phyloP scores from a whole-genome alignment of 2,329 filamentous ascomycete genomes.

The Ophiosphaerella herpotricha region DNA sequence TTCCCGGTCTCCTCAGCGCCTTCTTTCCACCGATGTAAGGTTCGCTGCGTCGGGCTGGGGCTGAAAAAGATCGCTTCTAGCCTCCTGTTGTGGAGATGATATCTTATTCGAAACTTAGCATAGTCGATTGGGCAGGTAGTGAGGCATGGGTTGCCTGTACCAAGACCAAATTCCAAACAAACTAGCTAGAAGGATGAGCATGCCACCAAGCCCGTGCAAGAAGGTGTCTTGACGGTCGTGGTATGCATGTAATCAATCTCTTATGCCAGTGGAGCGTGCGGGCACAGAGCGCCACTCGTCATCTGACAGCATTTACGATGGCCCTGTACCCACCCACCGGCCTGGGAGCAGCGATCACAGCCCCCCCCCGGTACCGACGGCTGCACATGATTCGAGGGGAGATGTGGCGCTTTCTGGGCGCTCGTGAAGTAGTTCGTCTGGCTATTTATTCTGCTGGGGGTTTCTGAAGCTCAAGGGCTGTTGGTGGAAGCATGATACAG shows the following conservation, averaged over 20 bases:
- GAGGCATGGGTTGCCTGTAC: background rate
- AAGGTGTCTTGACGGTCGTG: background rate
- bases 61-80: background rate
- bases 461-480: background rate
- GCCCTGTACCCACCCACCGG: background rate
- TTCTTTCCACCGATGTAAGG: constrained; percentile 6
- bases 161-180: background rate
- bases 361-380: background rate
- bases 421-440: background rate
- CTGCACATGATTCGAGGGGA: background rate
- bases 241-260: constrained; percentile 3
- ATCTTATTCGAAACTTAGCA: constrained; percentile 10
- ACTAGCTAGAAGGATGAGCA: background rate
- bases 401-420: constrained; percentile 4
- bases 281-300: constrained; percentile 1
- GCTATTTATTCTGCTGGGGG: background rate
- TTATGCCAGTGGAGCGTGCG: background rate
- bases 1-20: constrained; percentile 7
- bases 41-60: background rate
- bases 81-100: background rate
- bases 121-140: background rate
- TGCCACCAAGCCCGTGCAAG: background rate
- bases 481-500: constrained; percentile 2
- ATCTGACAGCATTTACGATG: constrained; percentile 1
- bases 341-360: background rate